Conservation (phyloP, 768 basidiomycete genomes). For the Macrocybe gigantea region DNA sequence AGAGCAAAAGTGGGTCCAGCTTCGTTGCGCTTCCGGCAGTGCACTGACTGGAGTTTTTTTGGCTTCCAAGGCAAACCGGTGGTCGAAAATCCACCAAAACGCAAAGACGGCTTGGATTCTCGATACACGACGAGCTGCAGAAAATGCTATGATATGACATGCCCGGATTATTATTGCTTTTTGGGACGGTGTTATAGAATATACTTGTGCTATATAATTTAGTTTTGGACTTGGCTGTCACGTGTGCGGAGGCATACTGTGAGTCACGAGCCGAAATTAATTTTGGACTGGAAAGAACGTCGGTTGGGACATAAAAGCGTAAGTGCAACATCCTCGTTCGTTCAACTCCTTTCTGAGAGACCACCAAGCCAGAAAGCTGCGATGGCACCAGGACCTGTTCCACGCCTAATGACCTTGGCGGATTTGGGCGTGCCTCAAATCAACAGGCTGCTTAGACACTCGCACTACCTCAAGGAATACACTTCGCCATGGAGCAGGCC, state of each 20-base stretch:
- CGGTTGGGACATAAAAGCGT: too few species aligned
- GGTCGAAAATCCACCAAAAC: slow-evolving; percentile 89
- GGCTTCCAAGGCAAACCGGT: slow-evolving; percentile 61
- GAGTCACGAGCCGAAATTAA: too few species aligned
- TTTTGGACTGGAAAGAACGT: too few species aligned
- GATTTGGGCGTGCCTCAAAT: slow-evolving; percentile 81
- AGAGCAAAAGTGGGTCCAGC: slow-evolving; percentile 66
- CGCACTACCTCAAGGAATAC: slow-evolving; percentile 56
- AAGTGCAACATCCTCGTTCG: too few species aligned
- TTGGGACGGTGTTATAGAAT: too few species aligned
- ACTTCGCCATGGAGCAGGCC: slow-evolving; percentile 68
- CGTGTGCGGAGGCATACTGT: too few species aligned
- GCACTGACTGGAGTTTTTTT: slow-evolving; percentile 2
- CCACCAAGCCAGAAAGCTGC: not conserved
- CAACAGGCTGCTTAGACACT: slow-evolving; percentile 52
- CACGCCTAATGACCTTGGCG: slow-evolving; percentile 84
- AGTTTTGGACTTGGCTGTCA: too few species aligned
- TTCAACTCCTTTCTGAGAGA: not conserved
- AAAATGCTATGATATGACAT: not conserved
- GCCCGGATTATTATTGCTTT: too few species aligned
- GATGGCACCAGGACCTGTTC: slow-evolving; percentile 23
- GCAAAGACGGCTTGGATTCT: slow-evolving; percentile 78
- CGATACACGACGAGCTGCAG: slow-evolving; percentile 68
- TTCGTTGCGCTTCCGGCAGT: not conserved
- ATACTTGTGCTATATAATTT: too few species aligned